A percentile compares a stretch with the other conserved stretches of the same genome.
Evolutionary conservation across 2,329 filamentous ascomycete genomes (phyloP).

Genomic region (Neofusicoccum umdonicola): DNA sequence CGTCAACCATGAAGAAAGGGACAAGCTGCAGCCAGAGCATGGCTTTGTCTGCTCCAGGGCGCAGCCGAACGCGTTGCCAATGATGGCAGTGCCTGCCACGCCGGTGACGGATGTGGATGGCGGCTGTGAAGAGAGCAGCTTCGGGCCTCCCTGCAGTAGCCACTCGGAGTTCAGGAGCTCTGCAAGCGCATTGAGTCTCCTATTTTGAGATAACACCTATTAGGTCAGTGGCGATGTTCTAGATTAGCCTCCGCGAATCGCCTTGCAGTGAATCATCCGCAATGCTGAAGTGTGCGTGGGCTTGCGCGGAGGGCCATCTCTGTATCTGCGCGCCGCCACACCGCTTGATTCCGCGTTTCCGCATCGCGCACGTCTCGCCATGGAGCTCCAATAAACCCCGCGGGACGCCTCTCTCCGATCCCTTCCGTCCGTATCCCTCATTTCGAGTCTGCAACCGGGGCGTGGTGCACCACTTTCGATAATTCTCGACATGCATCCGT

Average conservation of each 20-base stretch:
- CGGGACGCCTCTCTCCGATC: neutral
- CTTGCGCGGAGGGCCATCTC: neutral
- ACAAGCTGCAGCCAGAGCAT: neutral
- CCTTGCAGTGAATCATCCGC: neutral
- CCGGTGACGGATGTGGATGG: neutral
- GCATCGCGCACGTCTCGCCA: conserved; percentile 3
- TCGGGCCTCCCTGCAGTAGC: neutral
- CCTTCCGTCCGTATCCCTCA: neutral
- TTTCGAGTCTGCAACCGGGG: neutral
- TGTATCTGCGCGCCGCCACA: neutral
- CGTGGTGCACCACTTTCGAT: neutral
- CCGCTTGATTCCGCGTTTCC: neutral
- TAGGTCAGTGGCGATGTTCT: neutral
- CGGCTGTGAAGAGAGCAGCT: neutral
- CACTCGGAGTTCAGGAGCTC: neutral
- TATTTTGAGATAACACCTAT: neutral
- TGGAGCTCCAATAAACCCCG: neutral
- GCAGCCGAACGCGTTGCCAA: neutral
- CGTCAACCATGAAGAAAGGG: neutral
- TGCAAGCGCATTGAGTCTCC: neutral
- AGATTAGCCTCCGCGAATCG: neutral
- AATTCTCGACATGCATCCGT: neutral
- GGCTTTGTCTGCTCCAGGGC: neutral
- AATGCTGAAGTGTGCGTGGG: neutral
- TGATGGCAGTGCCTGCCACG: neutral